A percentile compares a stretch with the other conserved stretches of the same genome.
Evolutionary conservation across 129 eudicot genomes (phyloP).

Genomic region (Glebionis coronaria): DNA sequence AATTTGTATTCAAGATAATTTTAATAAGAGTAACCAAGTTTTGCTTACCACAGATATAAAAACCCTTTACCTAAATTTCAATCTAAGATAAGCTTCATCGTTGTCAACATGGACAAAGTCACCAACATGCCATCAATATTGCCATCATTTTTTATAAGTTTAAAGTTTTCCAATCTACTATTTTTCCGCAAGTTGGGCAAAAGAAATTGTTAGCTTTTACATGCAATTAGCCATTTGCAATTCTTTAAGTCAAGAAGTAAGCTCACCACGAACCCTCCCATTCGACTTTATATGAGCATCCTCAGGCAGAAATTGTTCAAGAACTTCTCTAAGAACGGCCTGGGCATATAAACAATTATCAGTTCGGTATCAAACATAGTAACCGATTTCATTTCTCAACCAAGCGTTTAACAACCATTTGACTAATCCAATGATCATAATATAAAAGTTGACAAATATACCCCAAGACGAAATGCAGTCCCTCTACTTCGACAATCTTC

Average conservation of each 20-base stretch:
- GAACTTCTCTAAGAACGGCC: conserved; percentile 97
- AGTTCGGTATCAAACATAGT: not conserved
- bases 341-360: conserved; percentile 28
- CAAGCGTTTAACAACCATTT: not conserved
- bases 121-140: too few species aligned
- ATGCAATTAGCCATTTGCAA: not conserved
- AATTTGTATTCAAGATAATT: too few species aligned
- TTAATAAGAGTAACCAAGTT: too few species aligned
- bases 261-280: conserved; percentile 94
- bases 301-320: conserved; percentile 69
- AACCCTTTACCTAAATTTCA: too few species aligned
- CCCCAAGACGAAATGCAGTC: conserved; percentile 99
- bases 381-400: not conserved
- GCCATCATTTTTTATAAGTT: too few species aligned
- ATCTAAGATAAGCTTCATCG: too few species aligned
- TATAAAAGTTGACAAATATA: conserved; percentile 32
- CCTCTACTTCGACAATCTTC: conserved; percentile 88
- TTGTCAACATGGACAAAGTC: too few species aligned
- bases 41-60: too few species aligned
- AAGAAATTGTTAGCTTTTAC: too few species aligned
- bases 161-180: too few species aligned
- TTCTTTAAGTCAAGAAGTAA: not conserved
- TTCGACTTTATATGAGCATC: conserved; percentile 85
- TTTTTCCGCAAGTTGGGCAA: too few species aligned
- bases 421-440: not conserved